Base-by-base conservation (phyloP, 75 land plant genomes). In the Isoetes taiwanensis region DNA sequence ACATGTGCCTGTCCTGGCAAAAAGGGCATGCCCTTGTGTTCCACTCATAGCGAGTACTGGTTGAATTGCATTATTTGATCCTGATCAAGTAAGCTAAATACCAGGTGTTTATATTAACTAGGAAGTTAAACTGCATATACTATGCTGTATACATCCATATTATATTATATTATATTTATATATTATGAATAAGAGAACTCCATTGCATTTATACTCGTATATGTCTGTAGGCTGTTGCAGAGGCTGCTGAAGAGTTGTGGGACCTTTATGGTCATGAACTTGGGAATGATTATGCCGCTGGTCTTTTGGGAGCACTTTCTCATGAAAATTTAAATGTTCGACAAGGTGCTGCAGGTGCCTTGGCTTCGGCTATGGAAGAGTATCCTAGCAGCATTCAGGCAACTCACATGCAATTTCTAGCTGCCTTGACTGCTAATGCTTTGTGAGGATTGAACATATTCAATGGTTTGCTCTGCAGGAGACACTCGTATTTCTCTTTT, bases 31-130 rank as follows among this genome's bases (percentile, higher is more conserved):
- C 39, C 80, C 71, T 42, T 32, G 76, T 32, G 65, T 71, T 63
- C 59, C 75, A 41, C 75, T 71, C 19, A 76, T 89, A 54, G 71
- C 81, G 55, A 94, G 80, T 9, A 66, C 69, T 24, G 64, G 88
- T 50, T 94, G 96, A 90, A 78, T 94, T 73, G 86, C 97, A 37
- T 70, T 85, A 29, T 80, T 89, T 69, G 99, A 94, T 62, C 84
- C 87, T 24, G 96, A 94, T 32, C 80, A 89, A 96, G 99, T 66
- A 42, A 38, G 2, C 84, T 20, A n/a, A n/a, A n/a, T n/a, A n/a
- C n/a, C n/a, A n/a, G n/a, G n/a, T n/a, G n/a, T n/a, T n/a, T n/a
- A n/a, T n/a, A n/a, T n/a, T n/a, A n/a, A n/a, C n/a, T n/a, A n/a
- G n/a, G n/a, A n/a, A n/a, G n/a, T n/a, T n/a, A n/a, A n/a, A n/a